phyloP scores from a whole-genome alignment of 495 filamentous ascomycete species.

The Daldinia concentrica region DNA sequence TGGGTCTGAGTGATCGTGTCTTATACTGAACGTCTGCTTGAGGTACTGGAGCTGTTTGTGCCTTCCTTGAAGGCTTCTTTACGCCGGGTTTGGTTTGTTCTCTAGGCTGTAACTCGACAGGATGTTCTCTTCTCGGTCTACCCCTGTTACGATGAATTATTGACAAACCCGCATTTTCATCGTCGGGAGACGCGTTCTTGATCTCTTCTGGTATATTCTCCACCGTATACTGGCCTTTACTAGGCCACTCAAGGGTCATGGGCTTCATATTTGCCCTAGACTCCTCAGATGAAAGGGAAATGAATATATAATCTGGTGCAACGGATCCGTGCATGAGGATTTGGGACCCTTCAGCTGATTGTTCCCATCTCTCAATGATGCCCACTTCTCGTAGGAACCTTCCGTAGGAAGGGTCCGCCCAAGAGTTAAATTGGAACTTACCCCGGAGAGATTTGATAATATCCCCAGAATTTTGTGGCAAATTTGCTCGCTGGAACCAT shows the following conservation, averaged over 20 bases:
- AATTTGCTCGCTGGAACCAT: conserved; percentile 46
- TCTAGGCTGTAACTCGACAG: not conserved
- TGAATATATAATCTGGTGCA: conserved; percentile 46
- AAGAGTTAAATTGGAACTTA: conserved; percentile 38
- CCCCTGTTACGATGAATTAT: conserved; percentile 5
- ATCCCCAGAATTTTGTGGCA: conserved; percentile 48
- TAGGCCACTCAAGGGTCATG: conserved; percentile 47
- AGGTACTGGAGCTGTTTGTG: conserved; percentile 8
- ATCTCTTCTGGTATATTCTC: conserved; percentile 57
- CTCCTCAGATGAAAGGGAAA: conserved; percentile 48
- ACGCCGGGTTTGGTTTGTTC: conserved; percentile 5
- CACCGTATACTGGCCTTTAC: conserved; percentile 48
- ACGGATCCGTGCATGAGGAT: conserved; percentile 42
- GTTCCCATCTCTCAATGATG: conserved; percentile 54
- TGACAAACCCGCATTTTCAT: conserved; percentile 35
- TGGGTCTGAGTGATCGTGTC: conserved; percentile 51
- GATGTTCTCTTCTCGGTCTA: conserved; percentile 8
- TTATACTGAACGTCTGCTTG: conserved; percentile 50
- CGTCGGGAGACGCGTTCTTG: conserved; percentile 37
- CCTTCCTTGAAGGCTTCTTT: not conserved
- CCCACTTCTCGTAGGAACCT: conserved; percentile 49
- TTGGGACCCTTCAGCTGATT: conserved; percentile 44
- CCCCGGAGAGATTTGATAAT: conserved; percentile 41
- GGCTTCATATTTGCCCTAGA: conserved; percentile 35
- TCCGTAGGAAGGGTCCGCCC: conserved; percentile 51